Evolutionary conservation across 306 rosid species (phyloP), one percentile per base, ranked within the genome.

Genomic region (Gastrolobium bilobum): DNA sequence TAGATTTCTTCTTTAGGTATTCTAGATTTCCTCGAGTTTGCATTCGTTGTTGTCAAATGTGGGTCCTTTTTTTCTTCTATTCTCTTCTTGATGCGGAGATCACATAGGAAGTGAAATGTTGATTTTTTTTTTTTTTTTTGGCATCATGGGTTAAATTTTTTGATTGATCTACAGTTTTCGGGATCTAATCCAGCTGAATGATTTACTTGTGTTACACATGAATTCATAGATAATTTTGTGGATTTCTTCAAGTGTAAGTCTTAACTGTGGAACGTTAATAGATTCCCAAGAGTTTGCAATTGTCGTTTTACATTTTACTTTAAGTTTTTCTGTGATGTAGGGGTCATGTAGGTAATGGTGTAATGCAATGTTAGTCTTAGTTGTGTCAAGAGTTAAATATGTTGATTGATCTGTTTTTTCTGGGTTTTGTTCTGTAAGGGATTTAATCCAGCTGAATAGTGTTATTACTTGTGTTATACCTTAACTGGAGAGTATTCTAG

Each of bases 391-490:
- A 57, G 63, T 63, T 65, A 0, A 63, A 35, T 53, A 29, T 66
- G 53, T 52, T 70, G 4, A 56, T 65, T 69, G 48, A 67, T 80
- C 15, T 73, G 10, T 59, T 57, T 30, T 30, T 63, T 31, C 11
- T 44, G 66, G 66, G 61, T 47, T 68, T 66, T 48, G 20, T 61
- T 53, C 37, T 13, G 68, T 77, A 37, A 29, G 51, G 38, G 57
- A 40, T 78, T 82, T 75, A 35, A 59, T 75, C 44, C 58, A 44
- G 79, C 66, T 73, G 80, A 79, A 53, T 77, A 59, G 33, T 67
- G 64, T 71, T 47, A 39, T 61, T 63, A 3, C 1, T 42, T 60
- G 40, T 79, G 70, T 75, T 33, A n/a, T 47, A 29, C 10, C 53
- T 40, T 13, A 10, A 65, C 14, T 71, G 35, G 26, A 8, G 85